Percentiles rank a stretch among this genome's conserved stretches.
Conservation (phyloP, 148 eudicot genomes). For the Camellia lanceoleosa region DNA sequence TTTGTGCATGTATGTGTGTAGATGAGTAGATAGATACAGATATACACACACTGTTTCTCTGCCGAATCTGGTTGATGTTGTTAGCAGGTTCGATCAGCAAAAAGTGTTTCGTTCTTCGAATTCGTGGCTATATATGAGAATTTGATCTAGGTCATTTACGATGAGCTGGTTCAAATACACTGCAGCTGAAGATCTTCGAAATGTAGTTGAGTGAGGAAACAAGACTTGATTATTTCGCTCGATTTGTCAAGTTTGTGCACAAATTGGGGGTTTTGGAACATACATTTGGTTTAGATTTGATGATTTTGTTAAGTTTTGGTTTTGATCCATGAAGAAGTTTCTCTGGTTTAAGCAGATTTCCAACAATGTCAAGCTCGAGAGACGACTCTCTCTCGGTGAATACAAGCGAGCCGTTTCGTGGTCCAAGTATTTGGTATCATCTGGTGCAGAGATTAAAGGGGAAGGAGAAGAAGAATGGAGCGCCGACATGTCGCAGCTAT, state of each 20-base stretch:
- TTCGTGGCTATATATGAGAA: background rate
- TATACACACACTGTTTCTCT: background rate
- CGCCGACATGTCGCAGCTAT: conserved; percentile 92
- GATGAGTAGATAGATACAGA: too few species aligned
- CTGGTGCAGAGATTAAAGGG: conserved; percentile 79
- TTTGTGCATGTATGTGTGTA: background rate
- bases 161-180: background rate
- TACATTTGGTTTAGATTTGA: background rate
- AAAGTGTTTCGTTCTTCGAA: background rate
- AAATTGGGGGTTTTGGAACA: background rate
- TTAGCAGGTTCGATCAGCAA: background rate
- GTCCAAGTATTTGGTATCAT: conserved; percentile 88
- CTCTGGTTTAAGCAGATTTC: conserved; percentile 63
- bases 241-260: background rate
- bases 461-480: conserved; percentile 82
- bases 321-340: conserved; percentile 58
- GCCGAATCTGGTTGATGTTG: background rate
- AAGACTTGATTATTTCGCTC: background rate
- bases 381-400: conserved; percentile 73
- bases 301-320: background rate
- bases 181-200: background rate
- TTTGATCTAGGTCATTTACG: background rate
- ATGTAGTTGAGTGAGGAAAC: background rate
- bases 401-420: conserved; percentile 81
- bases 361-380: conserved; percentile 45